Percentiles rank a stretch among this genome's conserved stretches.
Evolutionary conservation across 1,284 basidiomycete species (phyloP).

Genomic region (Tilletia setariae): DNA sequence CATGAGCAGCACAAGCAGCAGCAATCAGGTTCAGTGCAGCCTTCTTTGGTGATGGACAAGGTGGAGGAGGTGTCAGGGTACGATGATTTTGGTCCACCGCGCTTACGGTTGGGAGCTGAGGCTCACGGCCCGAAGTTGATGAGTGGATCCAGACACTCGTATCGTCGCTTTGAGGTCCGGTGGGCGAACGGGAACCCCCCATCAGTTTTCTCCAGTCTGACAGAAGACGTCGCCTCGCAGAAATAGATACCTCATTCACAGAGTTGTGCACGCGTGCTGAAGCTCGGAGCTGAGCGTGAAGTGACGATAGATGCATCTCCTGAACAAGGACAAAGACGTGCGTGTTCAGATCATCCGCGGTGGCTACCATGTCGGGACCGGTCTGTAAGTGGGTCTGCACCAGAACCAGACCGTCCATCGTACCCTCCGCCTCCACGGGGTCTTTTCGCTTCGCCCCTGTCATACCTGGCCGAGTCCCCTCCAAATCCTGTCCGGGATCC

Average conservation of each 20-base stretch:
- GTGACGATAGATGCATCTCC: background rate
- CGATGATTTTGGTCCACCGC: constrained; percentile 38
- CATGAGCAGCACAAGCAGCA: background rate
- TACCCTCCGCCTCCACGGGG: background rate
- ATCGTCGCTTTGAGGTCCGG: constrained; percentile 29
- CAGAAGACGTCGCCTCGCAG: no score
- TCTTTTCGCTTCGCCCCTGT: background rate
- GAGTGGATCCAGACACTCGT: constrained; percentile 25
- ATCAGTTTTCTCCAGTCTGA: background rate
- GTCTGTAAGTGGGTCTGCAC: background rate
- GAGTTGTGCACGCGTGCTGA: no score
- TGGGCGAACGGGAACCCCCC: no score
- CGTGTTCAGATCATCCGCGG: background rate
- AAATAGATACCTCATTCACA: no score
- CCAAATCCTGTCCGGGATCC: background rate
- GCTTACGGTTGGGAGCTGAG: constrained; percentile 12
- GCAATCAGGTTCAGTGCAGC: background rate
- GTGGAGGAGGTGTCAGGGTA: constrained; percentile 31
- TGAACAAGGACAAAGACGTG: no score
- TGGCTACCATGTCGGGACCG: background rate
- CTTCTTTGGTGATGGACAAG: constrained; percentile 21
- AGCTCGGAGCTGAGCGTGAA: no score
- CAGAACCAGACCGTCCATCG: constrained; percentile 3
- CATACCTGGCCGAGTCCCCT: background rate
- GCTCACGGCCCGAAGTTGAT: constrained; percentile 17